Conservation (phyloP, 225 moss, liverwort and hornwort species). For the Takakia lepidozioides region DNA sequence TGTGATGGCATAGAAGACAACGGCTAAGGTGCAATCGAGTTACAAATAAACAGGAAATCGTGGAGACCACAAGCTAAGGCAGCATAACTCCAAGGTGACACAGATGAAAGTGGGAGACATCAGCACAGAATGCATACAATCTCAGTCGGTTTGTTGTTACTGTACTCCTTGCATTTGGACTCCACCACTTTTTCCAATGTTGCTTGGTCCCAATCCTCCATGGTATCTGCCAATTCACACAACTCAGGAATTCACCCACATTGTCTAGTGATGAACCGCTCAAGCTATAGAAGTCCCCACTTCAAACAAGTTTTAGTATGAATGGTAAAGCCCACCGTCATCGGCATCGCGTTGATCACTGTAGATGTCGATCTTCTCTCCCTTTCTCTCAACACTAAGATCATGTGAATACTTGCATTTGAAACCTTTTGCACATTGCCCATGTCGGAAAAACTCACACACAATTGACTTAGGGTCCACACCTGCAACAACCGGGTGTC, state of each 20-base stretch:
- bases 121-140: constrained; percentile 42
- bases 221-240: constrained; percentile 29
- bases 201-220: constrained; percentile 99
- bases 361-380: constrained; percentile 99
- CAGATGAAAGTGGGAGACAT: no score
- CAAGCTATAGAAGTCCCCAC: no score
- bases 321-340: constrained; percentile 17
- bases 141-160: constrained; percentile 85
- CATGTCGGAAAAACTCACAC: constrained; percentile 93
- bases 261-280: no score
- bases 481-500: constrained; percentile 60
- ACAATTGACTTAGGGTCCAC: constrained; percentile 98
- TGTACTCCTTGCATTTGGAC: constrained; percentile 69
- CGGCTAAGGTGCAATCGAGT: no score
- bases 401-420: constrained; percentile 99
- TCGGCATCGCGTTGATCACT: constrained; percentile 84
- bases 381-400: constrained; percentile 91
- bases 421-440: constrained; percentile 93
- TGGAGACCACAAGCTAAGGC: no score
- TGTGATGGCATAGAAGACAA: no score
- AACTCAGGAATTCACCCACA: no score
- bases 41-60: no score
- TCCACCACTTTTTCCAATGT: constrained; percentile 90
- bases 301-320: no score
- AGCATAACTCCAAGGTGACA: no score